These are phyloP conservation scores for Xylaria intraflava DNA, from an alignment of 495 filamentous ascomycete genomes.

Conservation along the genomic window DNA sequence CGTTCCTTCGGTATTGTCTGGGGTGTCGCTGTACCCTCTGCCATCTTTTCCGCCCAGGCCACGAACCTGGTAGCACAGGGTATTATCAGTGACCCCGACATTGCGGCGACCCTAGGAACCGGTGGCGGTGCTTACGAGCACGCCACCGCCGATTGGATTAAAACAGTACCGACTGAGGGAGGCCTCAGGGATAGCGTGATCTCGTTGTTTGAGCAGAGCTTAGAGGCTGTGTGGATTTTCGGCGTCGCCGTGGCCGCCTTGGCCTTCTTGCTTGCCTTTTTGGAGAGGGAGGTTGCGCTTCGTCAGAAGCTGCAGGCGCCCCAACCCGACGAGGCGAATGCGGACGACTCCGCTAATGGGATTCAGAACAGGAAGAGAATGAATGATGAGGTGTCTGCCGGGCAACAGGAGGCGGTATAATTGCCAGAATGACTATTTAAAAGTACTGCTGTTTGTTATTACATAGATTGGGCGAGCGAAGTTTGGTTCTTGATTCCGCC, in stretches of 20 bases:
- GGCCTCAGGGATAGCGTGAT: neutral
- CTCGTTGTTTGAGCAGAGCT: neutral
- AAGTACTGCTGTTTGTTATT: no score
- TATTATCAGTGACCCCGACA: neutral
- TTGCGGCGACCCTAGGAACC: neutral
- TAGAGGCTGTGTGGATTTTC: neutral
- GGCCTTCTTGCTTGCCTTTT: neutral
- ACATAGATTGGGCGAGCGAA: neutral
- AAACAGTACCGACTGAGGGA: neutral
- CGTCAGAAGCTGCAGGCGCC: neutral
- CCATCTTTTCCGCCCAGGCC: neutral
- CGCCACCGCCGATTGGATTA: neutral
- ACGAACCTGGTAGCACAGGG: neutral
- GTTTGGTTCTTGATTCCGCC: neutral
- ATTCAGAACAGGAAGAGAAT: neutral
- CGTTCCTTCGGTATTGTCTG: conserved; percentile 21
- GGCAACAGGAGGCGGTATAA: neutral
- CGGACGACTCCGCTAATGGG: neutral
- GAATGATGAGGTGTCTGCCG: neutral
- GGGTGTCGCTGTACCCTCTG: neutral
- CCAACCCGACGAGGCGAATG: neutral
- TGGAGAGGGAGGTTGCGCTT: neutral
- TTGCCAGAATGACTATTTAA: neutral
- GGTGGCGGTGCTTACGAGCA: neutral
- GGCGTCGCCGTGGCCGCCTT: neutral